Conservation (phyloP, 2,329 filamentous ascomycete species). For the Dactylellina leptospora region DNA sequence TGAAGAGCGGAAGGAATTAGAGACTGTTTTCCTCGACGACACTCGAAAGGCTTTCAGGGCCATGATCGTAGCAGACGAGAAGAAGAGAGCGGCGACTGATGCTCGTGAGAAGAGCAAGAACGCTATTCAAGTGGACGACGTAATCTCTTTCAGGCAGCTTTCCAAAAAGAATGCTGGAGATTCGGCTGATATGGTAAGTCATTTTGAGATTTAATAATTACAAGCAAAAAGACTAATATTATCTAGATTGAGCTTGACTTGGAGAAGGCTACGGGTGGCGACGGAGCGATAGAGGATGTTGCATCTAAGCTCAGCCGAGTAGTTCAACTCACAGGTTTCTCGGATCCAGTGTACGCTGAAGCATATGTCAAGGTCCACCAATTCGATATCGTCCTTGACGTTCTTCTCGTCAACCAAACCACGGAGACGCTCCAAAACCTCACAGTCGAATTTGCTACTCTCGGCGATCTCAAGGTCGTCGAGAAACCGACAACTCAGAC, state of each 20-base stretch:
- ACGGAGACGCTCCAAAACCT: slow-evolving; percentile 95
- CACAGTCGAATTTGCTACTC: slow-evolving; percentile 96
- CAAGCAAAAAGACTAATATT: slow-evolving; percentile 12
- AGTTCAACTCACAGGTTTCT: slow-evolving; percentile 97
- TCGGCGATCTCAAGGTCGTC: slow-evolving; percentile 97
- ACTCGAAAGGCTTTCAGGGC: slow-evolving; percentile 94
- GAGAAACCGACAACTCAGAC: slow-evolving; percentile 97
- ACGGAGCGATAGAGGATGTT: slow-evolving; percentile 82
- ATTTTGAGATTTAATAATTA: too few relatives aligned
- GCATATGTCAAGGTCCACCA: slow-evolving; percentile 99
- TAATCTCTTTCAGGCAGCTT: slow-evolving; percentile 89
- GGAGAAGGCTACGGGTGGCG: slow-evolving; percentile 92
- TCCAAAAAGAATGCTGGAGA: slow-evolving; percentile 88
- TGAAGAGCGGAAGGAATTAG: slow-evolving; percentile 84
- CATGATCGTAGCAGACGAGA: slow-evolving; percentile 97
- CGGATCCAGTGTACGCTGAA: slow-evolving; percentile 97
- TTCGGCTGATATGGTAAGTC: slow-evolving; percentile 74
- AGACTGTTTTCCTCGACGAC: slow-evolving; percentile 91
- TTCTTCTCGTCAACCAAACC: slow-evolving; percentile 96
- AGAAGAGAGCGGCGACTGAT: slow-evolving; percentile 94
- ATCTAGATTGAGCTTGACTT: slow-evolving; percentile 77
- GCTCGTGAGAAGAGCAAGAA: slow-evolving; percentile 91
- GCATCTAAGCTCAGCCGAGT: slow-evolving; percentile 94
- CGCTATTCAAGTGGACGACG: slow-evolving; percentile 93
- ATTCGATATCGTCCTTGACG: slow-evolving; percentile 97